These are phyloP conservation scores for Penicillium atrosanguineum DNA, from an alignment of 495 filamentous ascomycete species.

Conservation along the genomic window DNA sequence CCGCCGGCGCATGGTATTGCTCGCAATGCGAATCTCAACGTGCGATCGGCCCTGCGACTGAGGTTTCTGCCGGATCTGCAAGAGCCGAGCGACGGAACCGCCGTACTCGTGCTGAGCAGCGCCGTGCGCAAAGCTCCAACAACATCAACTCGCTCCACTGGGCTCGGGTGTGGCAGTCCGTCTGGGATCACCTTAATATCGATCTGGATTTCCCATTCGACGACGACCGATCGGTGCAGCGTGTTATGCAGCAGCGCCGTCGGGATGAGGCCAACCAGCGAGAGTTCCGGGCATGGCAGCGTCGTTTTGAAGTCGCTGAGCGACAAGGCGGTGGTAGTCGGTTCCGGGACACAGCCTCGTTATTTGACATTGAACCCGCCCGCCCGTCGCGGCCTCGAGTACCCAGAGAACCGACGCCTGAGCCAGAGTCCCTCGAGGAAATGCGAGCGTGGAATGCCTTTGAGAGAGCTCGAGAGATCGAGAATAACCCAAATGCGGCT, in stretches of 20 bases:
- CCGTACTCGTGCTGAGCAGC: slow-evolving; percentile 52
- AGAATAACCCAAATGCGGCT: slow-evolving; percentile 47
- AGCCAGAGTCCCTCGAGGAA: slow-evolving; percentile 73
- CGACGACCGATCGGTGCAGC: slow-evolving; percentile 56
- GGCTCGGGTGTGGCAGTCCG: slow-evolving; percentile 68
- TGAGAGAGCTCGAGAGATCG: slow-evolving; percentile 74
- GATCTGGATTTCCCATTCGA: slow-evolving; percentile 91
- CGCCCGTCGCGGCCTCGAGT: slow-evolving; percentile 46
- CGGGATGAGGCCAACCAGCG: slow-evolving; percentile 59
- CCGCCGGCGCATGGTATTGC: slow-evolving; percentile 80
- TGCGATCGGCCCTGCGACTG: slow-evolving; percentile 37
- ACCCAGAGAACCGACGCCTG: slow-evolving; percentile 47
- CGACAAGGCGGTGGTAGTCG: slow-evolving; percentile 71
- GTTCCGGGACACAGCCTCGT: slow-evolving; percentile 61
- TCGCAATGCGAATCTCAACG: slow-evolving; percentile 63
- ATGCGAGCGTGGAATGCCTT: slow-evolving; percentile 84
- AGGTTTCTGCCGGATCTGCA: slow-evolving; percentile 26
- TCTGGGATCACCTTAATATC: slow-evolving; percentile 64
- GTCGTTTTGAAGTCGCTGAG: slow-evolving; percentile 75
- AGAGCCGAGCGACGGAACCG: slow-evolving; percentile 41
- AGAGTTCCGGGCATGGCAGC: slow-evolving; percentile 73
- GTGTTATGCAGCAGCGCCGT: slow-evolving; percentile 53
- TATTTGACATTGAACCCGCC: slow-evolving; percentile 47
- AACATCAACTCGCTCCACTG: slow-evolving; percentile 52
- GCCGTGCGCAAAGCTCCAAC: slow-evolving; percentile 37